Base-by-base conservation (phyloP, 208 protist species). In the Sergeia podlipaevii region DNA sequence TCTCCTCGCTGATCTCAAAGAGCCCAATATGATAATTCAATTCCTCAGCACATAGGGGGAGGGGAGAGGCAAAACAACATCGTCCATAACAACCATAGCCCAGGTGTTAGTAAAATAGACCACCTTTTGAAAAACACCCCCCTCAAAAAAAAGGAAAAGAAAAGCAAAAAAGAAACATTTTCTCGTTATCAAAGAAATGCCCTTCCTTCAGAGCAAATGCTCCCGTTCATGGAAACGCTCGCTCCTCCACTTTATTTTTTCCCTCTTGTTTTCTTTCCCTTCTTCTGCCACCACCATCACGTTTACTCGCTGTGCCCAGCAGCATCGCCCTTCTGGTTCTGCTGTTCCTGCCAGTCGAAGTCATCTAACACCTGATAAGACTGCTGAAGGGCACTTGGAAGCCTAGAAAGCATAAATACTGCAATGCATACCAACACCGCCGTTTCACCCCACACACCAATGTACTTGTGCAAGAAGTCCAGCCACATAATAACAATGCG, bases 401-500 rank as follows among this genome's bases (percentile, higher is more conserved):
- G 46, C n/a, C 74, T 70, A 8, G 64, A 67, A 23, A 93, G 72
- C n/a, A 90, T 49, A 52, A 79, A 67, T 6, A 64, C 49, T 7
- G 89, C 48, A 11, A 88, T 67, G 33, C 46, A 21, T 29, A 78
- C 26, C 2, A 95, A 68, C 5, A 92, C 80, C 27, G 70, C 26
- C 0, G 75, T 79, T 59, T 95, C 88, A 17, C 77, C 84, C 79
- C 79, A 92, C 30, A 85, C 49, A 18, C 85, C 85, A 56, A 92
- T 80, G 37, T 77, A 72, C 17, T 70, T 33, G 53, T 91, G 72
- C 24, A 91, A 44, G 42, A 74, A 91, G 44, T 92, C 81, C 5
- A 95, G 62, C 85, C 88, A 95, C 60, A 74, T 65, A 34, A 92
- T 68, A 42, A 95, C 80, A 37, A 87, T 55, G 52, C 79, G 77